These are phyloP conservation scores for Clavispora carvajalis DNA, from an alignment of 805 yeast genomes.

Conservation along the genomic window DNA sequence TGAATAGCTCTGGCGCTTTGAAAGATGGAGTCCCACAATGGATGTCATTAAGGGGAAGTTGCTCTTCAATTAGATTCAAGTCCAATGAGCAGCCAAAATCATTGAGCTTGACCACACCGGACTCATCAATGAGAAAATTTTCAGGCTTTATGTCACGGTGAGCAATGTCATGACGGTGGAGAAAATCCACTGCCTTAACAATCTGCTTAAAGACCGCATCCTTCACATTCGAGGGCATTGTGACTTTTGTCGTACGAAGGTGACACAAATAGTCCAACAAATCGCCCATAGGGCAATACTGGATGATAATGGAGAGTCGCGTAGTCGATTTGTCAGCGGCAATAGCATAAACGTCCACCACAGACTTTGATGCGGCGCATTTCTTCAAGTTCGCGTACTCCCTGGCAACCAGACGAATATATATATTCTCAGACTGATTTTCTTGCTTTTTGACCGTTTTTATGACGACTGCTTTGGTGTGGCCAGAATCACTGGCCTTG, in stretches of 20 bases:
- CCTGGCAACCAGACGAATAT: constrained; percentile 19
- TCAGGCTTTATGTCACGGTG: constrained; percentile 56
- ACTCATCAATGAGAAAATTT: constrained; percentile 41
- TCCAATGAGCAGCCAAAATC: constrained; percentile 51
- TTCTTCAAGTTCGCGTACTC: constrained; percentile 27
- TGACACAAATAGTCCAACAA: constrained; percentile 38
- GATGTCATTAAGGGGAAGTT: constrained; percentile 18
- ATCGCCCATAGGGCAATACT: constrained; percentile 45
- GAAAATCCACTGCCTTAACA: constrained; percentile 39
- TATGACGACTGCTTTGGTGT: constrained; percentile 21
- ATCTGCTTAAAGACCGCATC: constrained; percentile 44
- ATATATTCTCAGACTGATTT: constrained; percentile 8
- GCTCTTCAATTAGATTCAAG: constrained; percentile 17
- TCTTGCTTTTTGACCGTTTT: constrained; percentile 25
- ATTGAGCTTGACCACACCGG: constrained; percentile 41
- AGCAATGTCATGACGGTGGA: constrained; percentile 39
- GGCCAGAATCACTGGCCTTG: constrained; percentile 24
- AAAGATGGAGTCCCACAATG: constrained; percentile 48
- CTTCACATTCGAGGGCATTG: constrained; percentile 28
- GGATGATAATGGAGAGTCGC: constrained; percentile 33
- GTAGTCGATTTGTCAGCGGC: constrained; percentile 10
- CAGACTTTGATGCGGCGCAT: constrained; percentile 23
- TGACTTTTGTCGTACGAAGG: constrained; percentile 31
- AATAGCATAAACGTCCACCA: constrained; percentile 25
- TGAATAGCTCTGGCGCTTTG: constrained; percentile 49